Conservation (phyloP, 148 eudicot species). For the Beta vulgaris region DNA sequence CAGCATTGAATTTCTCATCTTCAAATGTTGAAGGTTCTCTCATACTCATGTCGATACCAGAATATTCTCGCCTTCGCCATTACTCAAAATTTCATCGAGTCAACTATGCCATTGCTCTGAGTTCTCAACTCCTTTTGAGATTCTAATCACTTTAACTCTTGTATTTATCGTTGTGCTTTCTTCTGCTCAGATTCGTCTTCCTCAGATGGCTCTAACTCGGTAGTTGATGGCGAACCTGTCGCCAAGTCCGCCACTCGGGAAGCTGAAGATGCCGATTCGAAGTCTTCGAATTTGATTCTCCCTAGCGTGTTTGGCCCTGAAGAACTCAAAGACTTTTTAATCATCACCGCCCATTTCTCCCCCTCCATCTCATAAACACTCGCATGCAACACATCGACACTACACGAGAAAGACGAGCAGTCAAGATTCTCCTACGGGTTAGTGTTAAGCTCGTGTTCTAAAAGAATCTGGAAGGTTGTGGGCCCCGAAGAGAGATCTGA, state of each 20-base stretch:
- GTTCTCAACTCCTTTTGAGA: slow-evolving; percentile 37
- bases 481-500: neutral
- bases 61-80: slow-evolving; percentile 22
- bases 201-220: slow-evolving; percentile 49
- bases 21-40: slow-evolving; percentile 59
- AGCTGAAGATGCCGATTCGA: slow-evolving; percentile 46
- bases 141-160: slow-evolving; percentile 39
- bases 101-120: slow-evolving; percentile 47
- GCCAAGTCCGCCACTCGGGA: slow-evolving; percentile 35
- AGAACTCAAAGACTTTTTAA: too few relatives aligned
- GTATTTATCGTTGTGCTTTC: slow-evolving; percentile 32
- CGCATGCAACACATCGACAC: slow-evolving; percentile 47
- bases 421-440: slow-evolving; percentile 46
- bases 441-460: slow-evolving; percentile 63
- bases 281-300: slow-evolving; percentile 55
- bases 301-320: slow-evolving; percentile 76
- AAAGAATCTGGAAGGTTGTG: slow-evolving; percentile 38
- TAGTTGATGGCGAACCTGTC: slow-evolving; percentile 26
- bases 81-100: slow-evolving; percentile 32
- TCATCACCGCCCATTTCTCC: slow-evolving; percentile 40
- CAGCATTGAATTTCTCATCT: neutral
- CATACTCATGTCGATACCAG: slow-evolving; percentile 40
- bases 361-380: slow-evolving; percentile 36
- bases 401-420: neutral
- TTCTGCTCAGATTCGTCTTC: slow-evolving; percentile 76